phyloP scores from a whole-genome alignment of 163 green algal species.

The Chlorella variabilis region DNA sequence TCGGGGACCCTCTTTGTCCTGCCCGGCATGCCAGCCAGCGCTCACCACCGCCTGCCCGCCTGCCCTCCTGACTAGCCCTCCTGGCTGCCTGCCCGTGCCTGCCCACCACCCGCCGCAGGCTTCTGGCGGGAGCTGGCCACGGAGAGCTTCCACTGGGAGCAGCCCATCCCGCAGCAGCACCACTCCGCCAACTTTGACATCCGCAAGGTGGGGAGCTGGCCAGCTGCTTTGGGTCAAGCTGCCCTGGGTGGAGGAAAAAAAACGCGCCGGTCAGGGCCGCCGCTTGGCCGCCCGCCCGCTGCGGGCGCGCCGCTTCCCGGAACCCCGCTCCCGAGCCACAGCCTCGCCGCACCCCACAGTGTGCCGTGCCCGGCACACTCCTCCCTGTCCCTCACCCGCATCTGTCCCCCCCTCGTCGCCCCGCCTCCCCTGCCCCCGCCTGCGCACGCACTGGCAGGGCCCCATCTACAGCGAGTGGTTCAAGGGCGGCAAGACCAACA shows the following conservation, averaged over 20 bases:
- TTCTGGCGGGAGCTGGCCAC: slow-evolving; percentile 85
- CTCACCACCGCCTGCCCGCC: background rate
- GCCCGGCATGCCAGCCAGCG: background rate
- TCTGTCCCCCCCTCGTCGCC: slow-evolving; percentile 56
- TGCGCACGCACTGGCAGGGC: slow-evolving; percentile 50
- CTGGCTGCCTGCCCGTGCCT: background rate
- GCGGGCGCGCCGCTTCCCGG: too few relatives aligned
- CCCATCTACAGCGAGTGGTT: slow-evolving; percentile 79
- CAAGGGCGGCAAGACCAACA: slow-evolving; percentile 75
- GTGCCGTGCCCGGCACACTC: background rate
- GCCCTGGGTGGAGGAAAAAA: too few relatives aligned
- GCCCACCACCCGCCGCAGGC: background rate
- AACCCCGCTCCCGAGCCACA: too few relatives aligned
- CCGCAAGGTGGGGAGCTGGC: slow-evolving; percentile 9
- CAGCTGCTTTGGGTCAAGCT: background rate
- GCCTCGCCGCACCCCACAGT: background rate
- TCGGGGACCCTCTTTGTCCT: background rate
- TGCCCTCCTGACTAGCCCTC: background rate
- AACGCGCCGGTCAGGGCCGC: too few relatives aligned
- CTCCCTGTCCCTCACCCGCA: background rate
- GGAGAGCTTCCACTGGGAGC: slow-evolving; percentile 83
- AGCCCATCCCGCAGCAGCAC: slow-evolving; percentile 43
- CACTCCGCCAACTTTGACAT: slow-evolving; percentile 35
- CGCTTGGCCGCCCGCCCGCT: too few relatives aligned
- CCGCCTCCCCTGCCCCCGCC: slow-evolving; percentile 28